Evolutionary conservation across 2,329 filamentous ascomycete species (phyloP).

Genomic region (Trichophaea hybrida): DNA sequence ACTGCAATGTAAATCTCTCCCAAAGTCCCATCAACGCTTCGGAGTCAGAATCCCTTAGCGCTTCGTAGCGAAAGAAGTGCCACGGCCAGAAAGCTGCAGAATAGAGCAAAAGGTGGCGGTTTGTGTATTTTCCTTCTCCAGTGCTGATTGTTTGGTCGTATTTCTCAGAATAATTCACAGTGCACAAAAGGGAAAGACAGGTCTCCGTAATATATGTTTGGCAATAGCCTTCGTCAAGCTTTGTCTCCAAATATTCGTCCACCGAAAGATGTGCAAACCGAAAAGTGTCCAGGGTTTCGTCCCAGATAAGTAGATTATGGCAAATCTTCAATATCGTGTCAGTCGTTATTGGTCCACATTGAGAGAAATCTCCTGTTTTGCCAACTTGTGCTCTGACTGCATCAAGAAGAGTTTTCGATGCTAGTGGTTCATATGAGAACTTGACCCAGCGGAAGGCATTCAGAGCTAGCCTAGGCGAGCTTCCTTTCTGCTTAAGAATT

Average conservation of each 20-base stretch:
- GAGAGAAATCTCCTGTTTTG: background rate
- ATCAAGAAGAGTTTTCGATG: background rate
- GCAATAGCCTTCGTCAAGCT: background rate
- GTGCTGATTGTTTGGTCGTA: background rate
- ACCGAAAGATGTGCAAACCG: conserved; percentile 10
- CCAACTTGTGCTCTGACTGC: background rate
- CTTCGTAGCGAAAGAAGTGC: background rate
- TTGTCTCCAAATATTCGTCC: conserved; percentile 5
- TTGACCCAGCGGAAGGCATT: conserved; percentile 11
- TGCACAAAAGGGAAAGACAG: background rate
- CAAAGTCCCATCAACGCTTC: background rate
- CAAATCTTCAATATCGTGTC: conserved; percentile 3
- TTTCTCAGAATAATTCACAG: background rate
- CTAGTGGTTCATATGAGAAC: conserved; percentile 7
- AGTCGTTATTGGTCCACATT: background rate
- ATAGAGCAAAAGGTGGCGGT: background rate
- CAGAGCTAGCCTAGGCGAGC: background rate
- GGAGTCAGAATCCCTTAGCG: background rate
- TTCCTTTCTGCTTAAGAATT: background rate
- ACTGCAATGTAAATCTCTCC: background rate
- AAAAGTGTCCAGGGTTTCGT: background rate
- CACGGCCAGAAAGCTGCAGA: background rate
- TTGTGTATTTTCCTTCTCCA: background rate
- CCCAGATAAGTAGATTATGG: conserved; percentile 3
- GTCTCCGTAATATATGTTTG: background rate